Conservation (phyloP, 2,329 filamentous ascomycete genomes). For the Pseudogymnoascus sp. region DNA sequence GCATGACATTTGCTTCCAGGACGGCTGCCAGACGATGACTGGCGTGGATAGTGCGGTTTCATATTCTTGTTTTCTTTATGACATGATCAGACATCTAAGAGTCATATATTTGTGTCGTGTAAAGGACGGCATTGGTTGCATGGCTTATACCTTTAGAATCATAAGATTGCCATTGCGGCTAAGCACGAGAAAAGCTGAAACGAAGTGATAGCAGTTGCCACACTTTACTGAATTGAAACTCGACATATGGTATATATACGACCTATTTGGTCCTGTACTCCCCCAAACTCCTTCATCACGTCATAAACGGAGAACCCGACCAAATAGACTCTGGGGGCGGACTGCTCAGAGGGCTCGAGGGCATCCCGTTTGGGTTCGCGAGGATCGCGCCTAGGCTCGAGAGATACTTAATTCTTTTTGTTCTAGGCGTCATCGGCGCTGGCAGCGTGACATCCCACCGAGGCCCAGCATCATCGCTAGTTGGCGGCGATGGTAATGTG, state of each 20-base stretch:
- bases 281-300: neutral
- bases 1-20: neutral
- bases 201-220: neutral
- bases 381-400: slow-evolving; percentile 22
- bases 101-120: neutral
- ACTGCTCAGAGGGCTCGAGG: neutral
- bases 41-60: neutral
- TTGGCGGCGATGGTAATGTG: slow-evolving; percentile 15
- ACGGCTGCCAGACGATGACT: neutral
- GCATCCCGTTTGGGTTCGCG: neutral
- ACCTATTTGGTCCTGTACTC: neutral
- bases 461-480: slow-evolving; percentile 9
- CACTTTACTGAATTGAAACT: neutral
- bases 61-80: neutral
- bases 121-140: neutral
- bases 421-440: slow-evolving; percentile 16
- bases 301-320: neutral
- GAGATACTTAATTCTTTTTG: slow-evolving; percentile 20
- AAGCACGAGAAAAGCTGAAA: neutral
- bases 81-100: neutral
- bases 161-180: neutral
- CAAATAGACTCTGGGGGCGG: neutral
- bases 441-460: neutral
- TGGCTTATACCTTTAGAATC: neutral
- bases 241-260: slow-evolving; percentile 4